Base-by-base conservation (phyloP, 2,329 filamentous ascomycete genomes). In the Colletotrichum sp. region DNA sequence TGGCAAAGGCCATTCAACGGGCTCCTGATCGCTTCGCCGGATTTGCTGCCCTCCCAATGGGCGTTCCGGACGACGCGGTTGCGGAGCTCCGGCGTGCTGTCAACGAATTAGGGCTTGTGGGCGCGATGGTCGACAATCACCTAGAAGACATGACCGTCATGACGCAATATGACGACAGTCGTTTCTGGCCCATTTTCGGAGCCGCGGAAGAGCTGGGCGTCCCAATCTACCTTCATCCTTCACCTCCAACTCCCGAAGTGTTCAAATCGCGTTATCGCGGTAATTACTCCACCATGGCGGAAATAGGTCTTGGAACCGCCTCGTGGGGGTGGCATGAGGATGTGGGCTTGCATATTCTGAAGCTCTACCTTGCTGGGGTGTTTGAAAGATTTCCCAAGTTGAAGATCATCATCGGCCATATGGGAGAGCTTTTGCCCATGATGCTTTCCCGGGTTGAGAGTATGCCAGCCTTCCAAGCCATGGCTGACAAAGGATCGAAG, bases 171-270 rank as follows among this genome's bases (percentile, higher is more conserved):
- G 30, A 61, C 7, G n/a, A 61, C 6, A 34, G 3, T 12, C n/a
- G 12, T 6, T 61, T 21, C 58, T 34, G 58, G 30, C 58, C 30
- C 12, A 8, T 61, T 3, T 61, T 61, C n/a, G n/a, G n/a, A 24
- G 13, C 16, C 7, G 58, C 58, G 0, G 58, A 34, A 34, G 8
- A 32, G n/a, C 58, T 61, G 4, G 58, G 58, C 28, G 58, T 61
- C 28, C 9, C 58, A 0, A 61, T 32, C 6, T 34, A 61, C 7
- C 16, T 61, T 13, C 26, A 61, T 13, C 16, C 58, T 18, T 8
- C 28, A 16, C 16, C 28, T 0, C 28, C 26, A n/a, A 12, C 18
- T 4, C 28, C 28, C 0, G 12, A 32, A n/a, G 0, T 34, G 2
- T 28, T 61, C 5, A 16, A 21, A 13, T 28, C 28, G 16, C 30